Base-by-base conservation (phyloP, 257 asterid species). In the Solanum chaucha region DNA sequence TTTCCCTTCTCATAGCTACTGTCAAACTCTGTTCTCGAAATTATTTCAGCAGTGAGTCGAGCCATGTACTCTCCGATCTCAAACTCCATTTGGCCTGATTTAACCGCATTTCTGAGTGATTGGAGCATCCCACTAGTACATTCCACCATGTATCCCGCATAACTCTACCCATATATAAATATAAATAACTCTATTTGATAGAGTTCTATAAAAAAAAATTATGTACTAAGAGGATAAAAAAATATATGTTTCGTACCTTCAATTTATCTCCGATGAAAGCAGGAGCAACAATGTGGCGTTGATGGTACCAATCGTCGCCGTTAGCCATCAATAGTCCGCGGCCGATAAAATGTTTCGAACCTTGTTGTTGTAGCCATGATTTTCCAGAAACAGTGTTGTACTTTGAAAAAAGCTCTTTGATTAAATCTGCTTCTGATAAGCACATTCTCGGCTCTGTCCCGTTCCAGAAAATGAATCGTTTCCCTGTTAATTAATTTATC, bases 381-480 rank as follows among this genome's bases (percentile, higher is more conserved):
- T 96, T 95, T 0, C 99, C 99, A 0, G 99, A 93, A 30, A 89
- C 84, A 5, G 87, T 87, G 90, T 92, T 95, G 92, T 95, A 89
- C 24, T 95, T 96, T 0, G 96, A 90, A 6, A 97, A 88, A 14
- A 97, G 93, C 9, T 97, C 98, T 84, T 93, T 97, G 10, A 95
- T 94, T 61, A 97, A 85, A 2, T 92, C 93, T 0, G 95, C 84
- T 34, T 95, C 99, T 0, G 95, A 91, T 36, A 97, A 80, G 85
- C 99, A 97, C 94, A 96, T 86, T 86, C 99, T 83, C 0, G 99
- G 99, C 86, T 97, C 99, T 0, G 86, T 90, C 13, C 99, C 99
- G 10, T 96, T 97, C 99, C 98, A 97, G 24, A 71, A 93, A 2
- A 97, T 85, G 41, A 95, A 97, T 55, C 99, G 88, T 28, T 95